Evolutionary conservation across 2,329 filamentous ascomycete genomes (phyloP), one percentile per base, ranked within the genome.

Genomic region (Cadophora luteo-olivacea): DNA sequence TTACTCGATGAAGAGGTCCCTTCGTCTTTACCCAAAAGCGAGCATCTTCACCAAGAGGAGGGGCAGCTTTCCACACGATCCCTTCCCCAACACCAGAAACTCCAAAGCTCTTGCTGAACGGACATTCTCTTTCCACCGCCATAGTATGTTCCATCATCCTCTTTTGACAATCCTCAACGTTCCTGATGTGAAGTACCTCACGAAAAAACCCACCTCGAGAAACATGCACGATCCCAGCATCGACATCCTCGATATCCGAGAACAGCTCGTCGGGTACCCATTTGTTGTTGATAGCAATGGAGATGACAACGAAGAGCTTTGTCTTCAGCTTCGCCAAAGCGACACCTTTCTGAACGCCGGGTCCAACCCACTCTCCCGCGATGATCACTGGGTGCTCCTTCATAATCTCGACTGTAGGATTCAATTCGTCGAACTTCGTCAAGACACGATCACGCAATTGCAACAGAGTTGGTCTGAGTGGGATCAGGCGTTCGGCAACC

Each of bases 1-100:
- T 69, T 7, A 68, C n/a, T 0, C 24, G n/a, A 32, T 72, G 63
- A 11, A 68, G 48, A 5, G 68, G 67, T 1, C 73, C 73, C 41
- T 76, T 76, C 2, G 69, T 69, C 48, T 76, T 76, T 0, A 75
- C 5, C 74, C 74, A 76, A 25, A 72, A 75, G 32, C 60, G 65
- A 0, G 72, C 55, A 55, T 74, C 70, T 11, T 67, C 33, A 9
- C 72, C 68, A 1, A 76, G 61, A 5, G 69, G 69, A 22, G 65
- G 66, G 6, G 52, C 51, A 2, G 68, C 68, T 64, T 75, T 75
- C 72, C 73, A 76, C 0, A 76, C 74, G n/a, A 76, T 73, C 1
- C 73, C 74, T 36, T 75, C 73, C 4, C 74, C 73, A 3, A 68
- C 45, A 0, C 74, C 73, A 8, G 41, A 68, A 6, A 73, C 54